Conservation (phyloP, 352 stramenopile genomes). For the Phytophthora colocasiae region DNA sequence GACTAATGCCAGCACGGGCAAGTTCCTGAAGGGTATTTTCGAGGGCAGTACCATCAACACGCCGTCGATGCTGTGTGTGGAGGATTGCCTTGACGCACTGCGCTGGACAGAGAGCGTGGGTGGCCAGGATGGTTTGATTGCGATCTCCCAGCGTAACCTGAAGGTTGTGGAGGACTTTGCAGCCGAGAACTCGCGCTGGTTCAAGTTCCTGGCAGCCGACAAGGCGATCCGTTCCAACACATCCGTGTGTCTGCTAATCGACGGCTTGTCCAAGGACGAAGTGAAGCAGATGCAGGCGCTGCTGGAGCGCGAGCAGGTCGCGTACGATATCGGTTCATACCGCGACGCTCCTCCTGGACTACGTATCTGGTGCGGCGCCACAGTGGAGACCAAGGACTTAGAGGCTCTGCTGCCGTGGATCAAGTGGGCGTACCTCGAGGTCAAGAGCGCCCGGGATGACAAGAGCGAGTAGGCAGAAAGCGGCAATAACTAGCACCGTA, state of each 20-base stretch:
- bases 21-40: conserved; percentile 95
- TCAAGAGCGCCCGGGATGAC: conserved; percentile 60
- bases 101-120: conserved; percentile 96
- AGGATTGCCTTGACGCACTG: conserved; percentile 99
- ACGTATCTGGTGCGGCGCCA: conserved; percentile 99
- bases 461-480: conserved; percentile 32
- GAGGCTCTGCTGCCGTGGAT: conserved; percentile 99
- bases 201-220: conserved; percentile 97
- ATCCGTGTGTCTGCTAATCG: conserved; percentile 97
- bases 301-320: conserved; percentile 96
- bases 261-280: conserved; percentile 91
- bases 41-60: conserved; percentile 99
- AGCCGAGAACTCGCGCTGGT: conserved; percentile 94
- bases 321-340: conserved; percentile 99
- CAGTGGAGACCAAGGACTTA: conserved; percentile 97
- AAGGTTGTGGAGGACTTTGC: conserved; percentile 97
- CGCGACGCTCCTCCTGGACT: conserved; percentile 97
- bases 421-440: conserved; percentile 96
- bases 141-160: conserved; percentile 95
- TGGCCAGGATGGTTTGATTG: conserved; percentile 94
- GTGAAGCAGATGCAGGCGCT: conserved; percentile 97
- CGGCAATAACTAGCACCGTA: conserved; percentile 14
- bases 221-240: conserved; percentile 96
- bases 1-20: conserved; percentile 96
- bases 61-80: conserved; percentile 98